Base-by-base conservation (phyloP, 768 basidiomycete species). In the Tylopilus subfusipes region DNA sequence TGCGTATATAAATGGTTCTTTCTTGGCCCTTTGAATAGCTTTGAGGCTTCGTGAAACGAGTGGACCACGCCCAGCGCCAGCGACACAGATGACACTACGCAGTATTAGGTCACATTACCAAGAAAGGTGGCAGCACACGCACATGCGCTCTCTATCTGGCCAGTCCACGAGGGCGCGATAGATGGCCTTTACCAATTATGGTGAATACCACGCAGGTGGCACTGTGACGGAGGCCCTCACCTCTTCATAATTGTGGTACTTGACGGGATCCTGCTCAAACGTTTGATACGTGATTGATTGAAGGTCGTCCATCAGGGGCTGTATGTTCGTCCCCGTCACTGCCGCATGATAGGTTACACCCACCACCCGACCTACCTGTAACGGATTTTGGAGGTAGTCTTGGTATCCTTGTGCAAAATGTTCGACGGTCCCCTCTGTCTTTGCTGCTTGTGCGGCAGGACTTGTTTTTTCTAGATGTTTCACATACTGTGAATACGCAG, bases 241-340 rank as follows among this genome's bases (percentile, higher is more conserved):
- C 79, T 96, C 90, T 75, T 99, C 97, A 68, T 99, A 99, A 63
- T 92, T 86, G 52, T 80, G 72, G 68, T 99, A 99, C 71, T 99
- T 99, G 56, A 98, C 86, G 4, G 97, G 96, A 74, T 98, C 97
- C 68, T 93, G 84, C 66, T 99, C 97, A 65, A 99, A 99, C 3
- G 92, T 93, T 67, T 98, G 93, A 71, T 99, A 99, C 12, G 94
- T 98, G 59, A 88, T 82, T 62, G 93, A 95, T 66, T 91, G 92
- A 52, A 99, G 73, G 72, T 99, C 95, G 65, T 99, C 96, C 94
- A 96, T 96, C 63, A 99, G 72, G 22, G 97, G 97, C 90, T 95
- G 61, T 52, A 56, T 51, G 19, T 22, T 22, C 49, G 50, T 51
- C 47, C 40, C 46, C 42, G 54, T 59, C 43, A 65, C 55, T 50